Base-by-base conservation (phyloP, 805 yeast genomes). In the Candida xyloterini region DNA sequence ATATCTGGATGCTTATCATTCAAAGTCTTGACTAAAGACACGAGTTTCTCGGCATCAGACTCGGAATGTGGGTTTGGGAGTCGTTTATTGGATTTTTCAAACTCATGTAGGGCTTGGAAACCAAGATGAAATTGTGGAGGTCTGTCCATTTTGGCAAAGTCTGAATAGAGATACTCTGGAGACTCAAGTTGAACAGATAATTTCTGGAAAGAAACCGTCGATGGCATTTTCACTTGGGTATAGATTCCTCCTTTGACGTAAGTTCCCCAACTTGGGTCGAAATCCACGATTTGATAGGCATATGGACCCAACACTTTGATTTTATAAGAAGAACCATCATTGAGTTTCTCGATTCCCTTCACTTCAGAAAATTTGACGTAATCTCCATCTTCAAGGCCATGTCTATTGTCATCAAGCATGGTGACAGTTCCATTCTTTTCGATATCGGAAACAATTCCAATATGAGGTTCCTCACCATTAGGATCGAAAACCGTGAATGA, bases 301-400 rank as follows among this genome's bases (percentile, higher is more conserved):
- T 77, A 89, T n/a, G 99, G 99, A 11, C 98, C 99, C 44, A 84
- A 71, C 1, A 89, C 97, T 57, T 80, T 83, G 38, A 93, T 77
- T 58, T 84, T 83, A 59, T 71, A 79, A 11, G 88, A 74, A 40
- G 74, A 66, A 5, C 91, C 95, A 51, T 80, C 81, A 60, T 90
- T 86, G 47, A 88, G 67, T 47, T 73, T 73, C 8, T 75, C 79
- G 57, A 88, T 70, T 27, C 98, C 98, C 56, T 81, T 76, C 26
- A 90, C 82, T 64, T 90, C 98, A 10, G 84, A 59, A 55, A 93
- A 89, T 61, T 83, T 85, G 40, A 93, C 96, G 57, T 67, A 84
- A 53, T 85, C 84, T 13, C 97, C 98, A 63, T 88, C 96, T 68
- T 90, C 87, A 39, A 93, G 71, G 14, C 95, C 95, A 59, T 93